Evolutionary conservation across 352 stramenopile species (phyloP).

Genomic region (Aphanomyces cochlioides): DNA sequence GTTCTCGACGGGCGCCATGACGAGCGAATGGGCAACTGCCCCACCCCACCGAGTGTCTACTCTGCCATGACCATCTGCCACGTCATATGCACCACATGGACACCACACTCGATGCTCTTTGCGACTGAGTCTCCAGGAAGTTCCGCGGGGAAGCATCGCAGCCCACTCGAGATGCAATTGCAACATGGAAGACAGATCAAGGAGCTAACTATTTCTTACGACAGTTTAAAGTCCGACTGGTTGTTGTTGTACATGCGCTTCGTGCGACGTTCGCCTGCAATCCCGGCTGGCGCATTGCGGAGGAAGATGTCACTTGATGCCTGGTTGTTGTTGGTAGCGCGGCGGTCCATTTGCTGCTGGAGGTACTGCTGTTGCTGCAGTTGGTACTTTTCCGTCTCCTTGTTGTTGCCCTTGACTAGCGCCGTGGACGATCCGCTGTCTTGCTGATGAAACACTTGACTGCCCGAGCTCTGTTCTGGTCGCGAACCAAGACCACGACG

Average conservation of each 20-base stretch:
- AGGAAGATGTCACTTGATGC: slow-evolving; percentile 26
- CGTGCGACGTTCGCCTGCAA: slow-evolving; percentile 23
- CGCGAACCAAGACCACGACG: slow-evolving; percentile 1
- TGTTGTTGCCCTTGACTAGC: slow-evolving; percentile 13
- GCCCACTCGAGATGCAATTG: no score
- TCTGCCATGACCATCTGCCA: no score
- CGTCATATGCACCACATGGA: no score
- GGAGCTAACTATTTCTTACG: neutral
- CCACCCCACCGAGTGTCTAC: no score
- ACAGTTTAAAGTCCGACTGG: slow-evolving; percentile 20
- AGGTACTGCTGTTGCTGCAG: slow-evolving; percentile 23
- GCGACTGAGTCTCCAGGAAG: no score
- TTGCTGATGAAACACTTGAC: slow-evolving; percentile 25
- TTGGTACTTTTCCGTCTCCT: slow-evolving; percentile 22
- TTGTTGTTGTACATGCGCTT: slow-evolving; percentile 19
- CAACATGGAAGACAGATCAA: no score
- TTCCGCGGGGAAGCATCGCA: no score
- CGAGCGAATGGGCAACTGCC: no score
- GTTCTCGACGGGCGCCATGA: no score
- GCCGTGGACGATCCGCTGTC: neutral
- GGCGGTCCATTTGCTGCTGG: slow-evolving; percentile 19
- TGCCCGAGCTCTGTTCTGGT: slow-evolving; percentile 22
- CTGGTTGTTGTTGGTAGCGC: slow-evolving; percentile 5
- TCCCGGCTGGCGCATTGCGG: slow-evolving; percentile 14
- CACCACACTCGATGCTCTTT: no score